Evolutionary conservation across 2,329 filamentous ascomycete genomes (phyloP), one percentile per base, ranked within the genome.

Genomic region (Fusarium algeriense): DNA sequence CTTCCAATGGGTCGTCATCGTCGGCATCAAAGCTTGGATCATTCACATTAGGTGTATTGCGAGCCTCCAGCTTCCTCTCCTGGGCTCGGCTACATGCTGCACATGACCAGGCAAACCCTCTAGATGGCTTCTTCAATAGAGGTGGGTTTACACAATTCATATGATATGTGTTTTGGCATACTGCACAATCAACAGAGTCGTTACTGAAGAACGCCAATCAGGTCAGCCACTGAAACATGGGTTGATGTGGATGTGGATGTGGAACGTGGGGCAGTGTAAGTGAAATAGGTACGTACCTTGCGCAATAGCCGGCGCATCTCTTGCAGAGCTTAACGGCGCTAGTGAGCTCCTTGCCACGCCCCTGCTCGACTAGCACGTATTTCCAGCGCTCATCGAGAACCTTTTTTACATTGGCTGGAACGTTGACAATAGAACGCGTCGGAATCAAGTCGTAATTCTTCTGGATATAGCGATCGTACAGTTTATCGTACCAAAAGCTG

Each of bases 381-480:
- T 93, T 97, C 96, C 96, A 99, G 78, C 95, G 91, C 83, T 98
- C 93, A 81, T 98, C 93, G 49, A 99, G 87, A 60, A 97, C 95
- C 81, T 93, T 97, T 82, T 98, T 98, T 78, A 99, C 95, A 78
- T 92, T 93, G 74, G 92, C 92, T 8, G 96, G 96, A 50, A 99
- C 96, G 79, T 99, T 99, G 84, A 98, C 95, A 77, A 99, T 96
- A 77, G 93, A 90, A 67, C 88, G 89, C 17, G 95, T 97, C 3
- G 96, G 95, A 68, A 99, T 95, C 59, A 98, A 93, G 77, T 99
- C 96, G 86, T 98, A 98, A 82, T 95, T 95, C 70, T 97, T 95
- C 79, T 97, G 94, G 71, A 99, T 98, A 83, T 98, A 99, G 64
- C 96, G 93, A 83, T 99, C 96, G 81, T 97, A 98, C 76, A 98